A percentile compares a stretch with the other conserved stretches of the same genome.
phyloP scores from a whole-genome alignment of 805 yeast genomes.

The Candida andamanensis region DNA sequence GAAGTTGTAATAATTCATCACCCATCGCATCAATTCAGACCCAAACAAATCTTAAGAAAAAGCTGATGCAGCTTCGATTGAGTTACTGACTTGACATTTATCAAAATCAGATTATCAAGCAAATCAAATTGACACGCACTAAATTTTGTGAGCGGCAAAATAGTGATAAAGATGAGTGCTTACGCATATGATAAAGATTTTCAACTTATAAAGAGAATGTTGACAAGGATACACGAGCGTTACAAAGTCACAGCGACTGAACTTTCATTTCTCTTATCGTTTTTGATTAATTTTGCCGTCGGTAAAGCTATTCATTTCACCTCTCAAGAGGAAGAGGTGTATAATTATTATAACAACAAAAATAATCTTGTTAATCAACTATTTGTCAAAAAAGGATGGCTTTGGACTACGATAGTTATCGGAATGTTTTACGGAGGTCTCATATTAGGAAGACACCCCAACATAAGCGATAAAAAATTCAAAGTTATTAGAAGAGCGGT shows the following conservation, averaged over 20 bases:
- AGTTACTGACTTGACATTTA: too few species aligned
- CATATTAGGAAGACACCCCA: constrained; percentile 7
- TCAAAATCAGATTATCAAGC: too few species aligned
- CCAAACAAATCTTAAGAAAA: too few species aligned
- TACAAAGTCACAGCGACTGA: constrained; percentile 18
- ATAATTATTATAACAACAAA: constrained; percentile 54
- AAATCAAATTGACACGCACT: too few species aligned
- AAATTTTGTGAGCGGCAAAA: too few species aligned
- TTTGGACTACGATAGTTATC: constrained; percentile 60
- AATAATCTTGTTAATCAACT: constrained; percentile 62
- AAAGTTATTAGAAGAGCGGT: constrained; percentile 16
- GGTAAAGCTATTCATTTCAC: constrained; percentile 48
- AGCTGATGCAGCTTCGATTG: too few species aligned
- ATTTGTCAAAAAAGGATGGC: constrained; percentile 91
- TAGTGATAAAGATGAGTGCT: constrained; percentile 11
- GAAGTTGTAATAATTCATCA: too few species aligned
- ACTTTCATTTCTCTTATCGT: constrained; percentile 26
- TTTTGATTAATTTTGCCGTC: constrained; percentile 36
- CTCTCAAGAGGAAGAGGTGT: constrained; percentile 42
- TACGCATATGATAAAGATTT: constrained; percentile 10
- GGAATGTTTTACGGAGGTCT: constrained; percentile 21
- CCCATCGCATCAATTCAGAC: too few species aligned
- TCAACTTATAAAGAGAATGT: not conserved
- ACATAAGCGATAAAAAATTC: constrained; percentile 3
- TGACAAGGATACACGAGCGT: constrained; percentile 2